These are phyloP conservation scores for Rhodomyrtus psidioides DNA, from an alignment of 441 rosid genomes.

Conservation along the genomic window DNA sequence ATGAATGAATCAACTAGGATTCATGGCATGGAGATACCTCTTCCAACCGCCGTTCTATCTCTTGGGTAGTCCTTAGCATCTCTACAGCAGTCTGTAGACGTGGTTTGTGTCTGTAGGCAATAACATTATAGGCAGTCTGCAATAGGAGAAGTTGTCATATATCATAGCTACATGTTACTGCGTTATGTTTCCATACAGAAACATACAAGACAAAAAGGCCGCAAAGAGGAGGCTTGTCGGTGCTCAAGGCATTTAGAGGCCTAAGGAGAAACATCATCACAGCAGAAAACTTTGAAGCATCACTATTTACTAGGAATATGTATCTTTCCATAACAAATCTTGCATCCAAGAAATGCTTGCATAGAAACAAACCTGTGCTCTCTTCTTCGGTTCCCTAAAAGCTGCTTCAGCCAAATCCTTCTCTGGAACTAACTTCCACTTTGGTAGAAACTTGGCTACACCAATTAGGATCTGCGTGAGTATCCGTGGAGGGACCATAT, in stretches of 20 bases:
- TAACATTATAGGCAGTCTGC: constrained; percentile 63
- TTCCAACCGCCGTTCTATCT: constrained; percentile 53
- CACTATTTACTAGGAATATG: not conserved
- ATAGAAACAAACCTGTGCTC: constrained; percentile 39
- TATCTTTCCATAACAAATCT: not conserved
- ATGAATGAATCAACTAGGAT: not conserved
- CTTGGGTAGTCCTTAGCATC: constrained; percentile 67
- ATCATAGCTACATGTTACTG: not conserved
- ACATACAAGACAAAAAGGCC: not conserved
- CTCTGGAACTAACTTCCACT: constrained; percentile 73
- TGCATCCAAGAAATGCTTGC: not conserved
- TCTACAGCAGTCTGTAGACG: constrained; percentile 67
- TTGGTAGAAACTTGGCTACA: constrained; percentile 67
- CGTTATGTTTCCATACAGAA: not conserved
- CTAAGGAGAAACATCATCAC: not conserved
- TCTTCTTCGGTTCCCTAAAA: constrained; percentile 55
- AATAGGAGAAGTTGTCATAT: not conserved
- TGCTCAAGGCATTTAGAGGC: not conserved
- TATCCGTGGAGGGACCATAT: constrained; percentile 62
- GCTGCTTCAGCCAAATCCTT: constrained; percentile 82
- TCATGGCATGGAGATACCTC: constrained; percentile 28
- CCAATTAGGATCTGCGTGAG: constrained; percentile 57
- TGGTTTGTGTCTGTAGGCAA: constrained; percentile 75
- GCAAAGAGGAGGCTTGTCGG: not conserved
- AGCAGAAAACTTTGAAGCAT: not conserved